Evolutionary conservation across 495 filamentous ascomycete species (phyloP), one percentile per base, ranked within the genome.

Genomic region (Xylaria cubensis): DNA sequence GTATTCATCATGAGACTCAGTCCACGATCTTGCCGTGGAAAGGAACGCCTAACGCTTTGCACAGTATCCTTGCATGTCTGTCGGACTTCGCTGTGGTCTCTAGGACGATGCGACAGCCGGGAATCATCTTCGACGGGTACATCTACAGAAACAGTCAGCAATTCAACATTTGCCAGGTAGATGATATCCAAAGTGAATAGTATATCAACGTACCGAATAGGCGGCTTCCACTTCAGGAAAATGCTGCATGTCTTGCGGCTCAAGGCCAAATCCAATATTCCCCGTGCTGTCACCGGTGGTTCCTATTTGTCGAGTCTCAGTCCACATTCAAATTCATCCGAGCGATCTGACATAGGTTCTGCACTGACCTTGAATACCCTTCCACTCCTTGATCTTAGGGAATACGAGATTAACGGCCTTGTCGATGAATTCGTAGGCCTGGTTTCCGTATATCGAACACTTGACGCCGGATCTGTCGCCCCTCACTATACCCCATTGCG

Each of bases 191-290:
- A 19, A 73, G 21, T 50, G 41, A 73, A 72, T 56, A 69, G 0
- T 24, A 53, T 61, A 70, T 69, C 53, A 73, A 89, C 94, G 88
- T 82, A 97, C 94, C 82, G 94, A 92, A 78, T 94, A 95, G 82
- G 97, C 97, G 55, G 92, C 87, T 80, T 97, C 94, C 66, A 98
- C 87, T 83, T 99, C 96, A 0, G 97, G 97, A 82, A 98, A 98
- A 64, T 92, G 77, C 67, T 90, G 88, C 66, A 97, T 88, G 51
- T 88, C 86, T 72, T 94, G 91, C 44, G 90, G 84, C 7, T 80
- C 83, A 72, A 98, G 84, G 71, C 95, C 95, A 80, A 91, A 97
- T 34, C 84, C 86, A 67, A 99, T 89, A 81, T 99, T 97, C 67
- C 96, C 96, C 70, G 89, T 91, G 75, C 90, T 90, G 81, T 99